Percentiles rank a stretch among this genome's conserved stretches.
Conservation (phyloP, 2,329 filamentous ascomycete genomes). For the Ophiostoma triangulosporum region DNA sequence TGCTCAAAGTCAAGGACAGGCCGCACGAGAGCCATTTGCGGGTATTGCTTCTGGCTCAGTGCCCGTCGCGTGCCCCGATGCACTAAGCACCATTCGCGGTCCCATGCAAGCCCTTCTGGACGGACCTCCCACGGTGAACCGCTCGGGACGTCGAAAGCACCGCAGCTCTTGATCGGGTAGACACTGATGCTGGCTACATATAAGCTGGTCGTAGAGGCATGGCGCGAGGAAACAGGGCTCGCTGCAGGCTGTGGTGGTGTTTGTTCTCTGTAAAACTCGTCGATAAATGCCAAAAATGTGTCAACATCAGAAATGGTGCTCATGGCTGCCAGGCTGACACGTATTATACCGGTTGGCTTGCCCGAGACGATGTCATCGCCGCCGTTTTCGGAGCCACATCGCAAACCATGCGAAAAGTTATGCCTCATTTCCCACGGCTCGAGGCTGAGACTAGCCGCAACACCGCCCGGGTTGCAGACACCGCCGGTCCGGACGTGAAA, state of each 20-base stretch:
- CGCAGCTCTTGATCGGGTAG: constrained; percentile 93
- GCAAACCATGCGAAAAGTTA: constrained; percentile 74
- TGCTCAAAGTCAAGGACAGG: constrained; percentile 58
- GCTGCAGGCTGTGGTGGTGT: not conserved
- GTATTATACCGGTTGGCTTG: constrained; percentile 77
- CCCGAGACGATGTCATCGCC: constrained; percentile 62
- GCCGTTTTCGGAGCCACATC: constrained; percentile 73
- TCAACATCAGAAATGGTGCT: constrained; percentile 65
- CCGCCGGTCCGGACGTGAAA: constrained; percentile 82
- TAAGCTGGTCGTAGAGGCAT: not conserved
- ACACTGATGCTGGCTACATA: constrained; percentile 41
- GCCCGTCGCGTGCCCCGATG: constrained; percentile 74
- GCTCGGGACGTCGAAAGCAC: constrained; percentile 56
- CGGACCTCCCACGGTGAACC: constrained; percentile 60
- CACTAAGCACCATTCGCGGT: constrained; percentile 91
- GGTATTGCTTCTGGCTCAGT: constrained; percentile 78
- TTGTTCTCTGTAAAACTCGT: constrained; percentile 45
- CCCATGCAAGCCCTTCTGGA: constrained; percentile 78
- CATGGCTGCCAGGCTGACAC: constrained; percentile 82
- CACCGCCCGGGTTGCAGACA: constrained; percentile 81
- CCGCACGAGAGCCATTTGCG: constrained; percentile 71
- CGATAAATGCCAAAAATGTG: constrained; percentile 55
- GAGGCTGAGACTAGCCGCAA: constrained; percentile 59
- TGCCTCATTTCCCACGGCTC: constrained; percentile 68
- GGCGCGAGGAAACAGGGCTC: not conserved